These are phyloP conservation scores for Thelonectria discophora DNA, from an alignment of 2,329 filamentous ascomycete genomes.

Conservation along the genomic window DNA sequence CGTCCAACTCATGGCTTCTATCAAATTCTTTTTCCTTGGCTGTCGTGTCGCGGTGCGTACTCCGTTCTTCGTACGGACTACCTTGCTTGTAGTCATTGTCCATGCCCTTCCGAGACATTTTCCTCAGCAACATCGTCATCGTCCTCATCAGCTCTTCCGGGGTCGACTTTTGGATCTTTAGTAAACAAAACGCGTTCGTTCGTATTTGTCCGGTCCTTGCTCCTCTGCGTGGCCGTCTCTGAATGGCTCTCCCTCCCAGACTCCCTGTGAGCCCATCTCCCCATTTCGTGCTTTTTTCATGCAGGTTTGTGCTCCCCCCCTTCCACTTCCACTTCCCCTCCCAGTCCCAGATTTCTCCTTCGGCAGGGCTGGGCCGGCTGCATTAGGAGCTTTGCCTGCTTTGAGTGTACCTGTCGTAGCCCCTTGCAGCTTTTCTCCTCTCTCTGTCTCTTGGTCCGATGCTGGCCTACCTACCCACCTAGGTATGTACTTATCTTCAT, in stretches of 20 bases:
- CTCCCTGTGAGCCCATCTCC: not conserved
- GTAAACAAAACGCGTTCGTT: not conserved
- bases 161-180: too few relatives aligned
- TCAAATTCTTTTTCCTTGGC: too few relatives aligned
- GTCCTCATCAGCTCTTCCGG: not conserved
- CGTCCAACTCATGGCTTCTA: too few relatives aligned
- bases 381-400: too few relatives aligned
- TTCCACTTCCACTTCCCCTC: too few relatives aligned
- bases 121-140: not conserved
- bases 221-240: conserved; percentile 9
- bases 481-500: not conserved
- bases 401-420: not conserved
- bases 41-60: too few relatives aligned
- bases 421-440: too few relatives aligned
- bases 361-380: not conserved
- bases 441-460: too few relatives aligned
- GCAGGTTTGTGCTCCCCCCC: not conserved
- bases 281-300: conserved; percentile 1
- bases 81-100: not conserved
- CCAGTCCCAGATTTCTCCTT: too few relatives aligned
- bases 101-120: not conserved
- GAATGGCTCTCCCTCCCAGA: conserved; percentile 3
- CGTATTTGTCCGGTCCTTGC: not conserved
- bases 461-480: not conserved
- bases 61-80: too few relatives aligned